These are phyloP conservation scores for Acrodontium crateriforme DNA, from an alignment of 2,329 filamentous ascomycete species.

Conservation along the genomic window DNA sequence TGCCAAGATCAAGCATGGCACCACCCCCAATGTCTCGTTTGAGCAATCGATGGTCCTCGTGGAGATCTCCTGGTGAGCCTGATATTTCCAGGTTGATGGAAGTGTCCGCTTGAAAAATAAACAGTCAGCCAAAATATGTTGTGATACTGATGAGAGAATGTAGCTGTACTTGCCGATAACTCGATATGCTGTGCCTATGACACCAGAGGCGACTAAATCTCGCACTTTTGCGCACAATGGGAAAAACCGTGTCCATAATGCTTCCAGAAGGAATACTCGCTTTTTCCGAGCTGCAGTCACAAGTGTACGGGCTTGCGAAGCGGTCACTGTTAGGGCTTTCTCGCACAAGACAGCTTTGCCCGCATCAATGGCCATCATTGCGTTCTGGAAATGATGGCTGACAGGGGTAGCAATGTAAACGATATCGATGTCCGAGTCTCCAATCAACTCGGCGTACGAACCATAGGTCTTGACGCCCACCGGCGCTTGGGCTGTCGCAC, in stretches of 20 bases:
- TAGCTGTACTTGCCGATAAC: too few species aligned
- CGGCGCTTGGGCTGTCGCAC: not conserved
- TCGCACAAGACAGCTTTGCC: conserved; percentile 79
- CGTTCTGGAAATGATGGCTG: conserved; percentile 81
- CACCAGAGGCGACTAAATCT: conserved; percentile 42
- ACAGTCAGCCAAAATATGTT: too few species aligned
- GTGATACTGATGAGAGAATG: too few species aligned
- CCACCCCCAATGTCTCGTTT: conserved; percentile 69
- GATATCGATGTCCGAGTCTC: conserved; percentile 39
- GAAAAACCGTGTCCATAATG: conserved; percentile 66
- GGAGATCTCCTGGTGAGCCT: conserved; percentile 43
- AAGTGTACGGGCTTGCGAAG: conserved; percentile 56
- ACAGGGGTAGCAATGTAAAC: conserved; percentile 79
- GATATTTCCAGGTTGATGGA: conserved; percentile 46
- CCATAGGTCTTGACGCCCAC: conserved; percentile 9
- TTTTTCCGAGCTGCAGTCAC: conserved; percentile 55
- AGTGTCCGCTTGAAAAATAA: too few species aligned
- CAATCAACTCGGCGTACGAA: conserved; percentile 21
- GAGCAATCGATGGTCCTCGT: conserved; percentile 57
- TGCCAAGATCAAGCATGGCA: conserved; percentile 64
- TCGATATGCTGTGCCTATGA: conserved; percentile 39
- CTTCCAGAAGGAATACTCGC: conserved; percentile 58
- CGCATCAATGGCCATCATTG: conserved; percentile 62
- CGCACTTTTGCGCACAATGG: conserved; percentile 61
- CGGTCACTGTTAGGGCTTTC: conserved; percentile 74